Base-by-base conservation (phyloP, 2,329 filamentous ascomycete species). In the Sporothrix brasiliensis region DNA sequence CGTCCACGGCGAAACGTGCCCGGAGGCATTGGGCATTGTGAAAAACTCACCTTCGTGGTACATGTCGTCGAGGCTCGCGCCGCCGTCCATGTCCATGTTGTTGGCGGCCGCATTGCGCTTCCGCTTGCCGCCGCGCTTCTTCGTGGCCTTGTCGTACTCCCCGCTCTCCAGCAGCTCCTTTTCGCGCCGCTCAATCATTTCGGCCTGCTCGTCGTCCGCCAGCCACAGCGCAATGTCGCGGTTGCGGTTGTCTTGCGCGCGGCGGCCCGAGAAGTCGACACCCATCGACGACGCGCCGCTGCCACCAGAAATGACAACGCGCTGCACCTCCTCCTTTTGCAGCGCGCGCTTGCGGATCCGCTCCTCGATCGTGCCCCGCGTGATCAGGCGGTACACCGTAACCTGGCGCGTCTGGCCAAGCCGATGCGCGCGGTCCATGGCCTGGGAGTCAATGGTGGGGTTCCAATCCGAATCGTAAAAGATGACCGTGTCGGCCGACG, bases 391-490 rank as follows among this genome's bases (percentile, higher is more conserved):
- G 81, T 98, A 99, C 13, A 99, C 95, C 0, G 94, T 97, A 71
- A 99, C 95, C 81, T 99, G 95, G 75, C 88, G 89, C 2, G 94
- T 98, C 80, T 99, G 94, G 66, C 95, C 95, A 49, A 99, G 88
- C 87, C 95, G 92, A 88, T 99, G 95, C 14, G 95, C 95, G 80
- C 95, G 92, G 80, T 99, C 95, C 95, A 98, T 98, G 80, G 95
- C 95, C 80, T 99, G 95, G 68, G 92, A 97, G 79, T 99, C 95
- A 77, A 98, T 98, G 3, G 95, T 98, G 0, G 95, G 95, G 79
- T 99, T 99, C 95, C 95, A 99, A 80, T 99, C 95, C 13, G 93
- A 97, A 79, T 99, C 95, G 85, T 99, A 99, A 83, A 99, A 99
- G 81, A 99, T 98, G 81, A 99, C 95, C 0, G 95, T 99, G 79